Conservation (phyloP, 1,284 basidiomycete species). For the Pascua guehoae region DNA sequence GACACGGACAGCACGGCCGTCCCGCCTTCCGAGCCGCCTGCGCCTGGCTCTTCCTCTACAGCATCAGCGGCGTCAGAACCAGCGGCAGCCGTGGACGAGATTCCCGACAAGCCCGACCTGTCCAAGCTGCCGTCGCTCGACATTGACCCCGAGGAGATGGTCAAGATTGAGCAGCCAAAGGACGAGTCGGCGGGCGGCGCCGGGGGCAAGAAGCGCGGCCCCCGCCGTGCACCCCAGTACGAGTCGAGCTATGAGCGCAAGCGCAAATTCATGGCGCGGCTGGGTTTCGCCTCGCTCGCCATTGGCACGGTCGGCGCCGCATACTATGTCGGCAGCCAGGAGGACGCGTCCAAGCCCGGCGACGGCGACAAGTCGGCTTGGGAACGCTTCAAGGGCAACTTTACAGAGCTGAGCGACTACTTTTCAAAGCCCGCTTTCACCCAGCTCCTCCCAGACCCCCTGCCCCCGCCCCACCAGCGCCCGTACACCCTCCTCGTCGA, state of each 20-base stretch:
- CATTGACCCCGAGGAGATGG: slow-evolving; percentile 41
- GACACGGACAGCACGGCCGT: slow-evolving; percentile 3
- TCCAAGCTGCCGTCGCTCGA: slow-evolving; percentile 48
- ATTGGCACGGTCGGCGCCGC: slow-evolving; percentile 58
- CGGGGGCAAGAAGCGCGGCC: slow-evolving; percentile 20
- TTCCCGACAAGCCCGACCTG: slow-evolving; percentile 31
- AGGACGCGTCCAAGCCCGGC: slow-evolving; percentile 5
- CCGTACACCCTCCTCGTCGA: slow-evolving; percentile 90
- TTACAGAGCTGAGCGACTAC: slow-evolving; percentile 43
- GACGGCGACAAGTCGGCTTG: slow-evolving; percentile 49
- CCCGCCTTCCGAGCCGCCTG: slow-evolving; percentile 19
- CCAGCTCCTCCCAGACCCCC: slow-evolving; percentile 82
- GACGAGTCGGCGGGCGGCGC: slow-evolving; percentile 17
- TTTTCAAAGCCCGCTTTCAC: slow-evolving; percentile 91
- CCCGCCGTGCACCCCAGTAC: slow-evolving; percentile 31
- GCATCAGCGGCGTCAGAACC: not conserved
- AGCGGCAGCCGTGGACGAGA: slow-evolving; percentile 8
- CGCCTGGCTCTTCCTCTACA: slow-evolving; percentile 4
- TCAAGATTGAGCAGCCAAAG: slow-evolving; percentile 28
- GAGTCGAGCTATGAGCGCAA: slow-evolving; percentile 66
- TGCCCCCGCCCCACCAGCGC: slow-evolving; percentile 78
- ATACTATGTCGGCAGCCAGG: slow-evolving; percentile 59
- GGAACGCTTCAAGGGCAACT: slow-evolving; percentile 32
- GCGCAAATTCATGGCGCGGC: slow-evolving; percentile 57
- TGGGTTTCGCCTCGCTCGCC: slow-evolving; percentile 52